Base-by-base conservation (phyloP, 495 filamentous ascomycete genomes). In the Penicillium egyptiacum region DNA sequence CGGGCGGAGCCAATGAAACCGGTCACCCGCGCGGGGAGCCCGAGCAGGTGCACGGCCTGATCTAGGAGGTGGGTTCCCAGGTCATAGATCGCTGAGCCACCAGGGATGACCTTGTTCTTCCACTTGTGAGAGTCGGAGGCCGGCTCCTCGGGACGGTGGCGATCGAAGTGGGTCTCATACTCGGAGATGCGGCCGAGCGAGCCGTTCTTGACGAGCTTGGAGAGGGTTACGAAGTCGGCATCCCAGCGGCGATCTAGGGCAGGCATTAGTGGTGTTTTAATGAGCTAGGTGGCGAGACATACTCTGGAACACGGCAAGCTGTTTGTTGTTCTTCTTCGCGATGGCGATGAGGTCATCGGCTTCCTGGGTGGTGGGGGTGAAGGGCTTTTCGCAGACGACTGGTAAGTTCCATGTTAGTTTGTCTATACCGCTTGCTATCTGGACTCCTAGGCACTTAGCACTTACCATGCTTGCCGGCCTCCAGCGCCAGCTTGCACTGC, bases 341-440 rank as follows among this genome's bases (percentile, higher is more conserved):
- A 94, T 71, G 5, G 69, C 73, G 49, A 88, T 77, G 3, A 97
- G 82, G 59, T 86, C 77, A 39, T 85, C 76, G 10, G 91, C 90
- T 73, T 97, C 87, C 50, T 79, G 70, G 16, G 79, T 74, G 5
- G 86, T 89, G 11, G 88, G 85, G 8, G 89, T 87, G 70, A 96
- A 92, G 0, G 92, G 92, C 74, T 97, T 97, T 74, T 96, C 92
- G 40, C 91, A 86, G 25, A 96, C 78, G 22, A 95, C 79, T 53
- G 35, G 10, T 80, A 43, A 45, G 28, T 16, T 1, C 14, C 26
- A 53, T 59, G 17, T 47, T 25, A 35, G 42, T 26, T 40, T 51
- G 30, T 12, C n/a, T 12, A 37, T 19, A 20, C 33, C n/a, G 48
- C 35, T 2, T 4, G 26, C 39, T 28, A 39, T 56, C 44, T 9